Base-by-base conservation (phyloP, 257 asterid genomes). In the Solanum paucissectum region DNA sequence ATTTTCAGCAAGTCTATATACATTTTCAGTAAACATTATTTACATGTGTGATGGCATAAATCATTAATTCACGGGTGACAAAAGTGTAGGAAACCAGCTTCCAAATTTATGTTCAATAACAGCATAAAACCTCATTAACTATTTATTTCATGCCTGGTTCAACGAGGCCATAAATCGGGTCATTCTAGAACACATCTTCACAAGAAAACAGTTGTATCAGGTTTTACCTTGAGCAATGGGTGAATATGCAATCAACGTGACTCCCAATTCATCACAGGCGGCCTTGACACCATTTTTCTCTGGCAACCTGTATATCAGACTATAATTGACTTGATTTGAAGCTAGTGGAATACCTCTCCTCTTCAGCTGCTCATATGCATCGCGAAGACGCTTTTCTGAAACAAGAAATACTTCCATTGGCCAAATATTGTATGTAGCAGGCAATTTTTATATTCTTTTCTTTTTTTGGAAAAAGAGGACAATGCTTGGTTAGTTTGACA, bases 281-380 rank as follows among this genome's bases (percentile, higher is more conserved):
- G 98, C 93, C 92, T 96, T 95, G 36, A 96, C 97, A 9, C 98
- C 99, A 33, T 96, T 96, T 89, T 96, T 93, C 93, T 96, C 99
- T 1, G 98, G 98, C 37, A 88, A 68, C 85, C 98, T 89, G 90
- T 96, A 96, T 86, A 96, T 95, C 74, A 96, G 94, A 86, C 99
- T 96, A 93, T 96, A 96, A 87, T 96, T 96, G 12, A 95, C 99
- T 92, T 96, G 98, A 95, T 96, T 96, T 73, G 98, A 96, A 76
- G 98, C 99, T 87, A 95, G 88, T 20, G 97, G 98, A 75, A 96
- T 93, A 40, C 98, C 99, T 92, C 98, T 92, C 94, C 91, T 95
- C 84, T 93, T 93, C 81, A 96, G 96, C 88, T 91, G 94, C 76
- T 89, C 91, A 72, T 96, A 90, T 90, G 99, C 99, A 85, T 87